Base-by-base conservation (phyloP, 2,329 filamentous ascomycete genomes). In the Cryphonectria japonica region DNA sequence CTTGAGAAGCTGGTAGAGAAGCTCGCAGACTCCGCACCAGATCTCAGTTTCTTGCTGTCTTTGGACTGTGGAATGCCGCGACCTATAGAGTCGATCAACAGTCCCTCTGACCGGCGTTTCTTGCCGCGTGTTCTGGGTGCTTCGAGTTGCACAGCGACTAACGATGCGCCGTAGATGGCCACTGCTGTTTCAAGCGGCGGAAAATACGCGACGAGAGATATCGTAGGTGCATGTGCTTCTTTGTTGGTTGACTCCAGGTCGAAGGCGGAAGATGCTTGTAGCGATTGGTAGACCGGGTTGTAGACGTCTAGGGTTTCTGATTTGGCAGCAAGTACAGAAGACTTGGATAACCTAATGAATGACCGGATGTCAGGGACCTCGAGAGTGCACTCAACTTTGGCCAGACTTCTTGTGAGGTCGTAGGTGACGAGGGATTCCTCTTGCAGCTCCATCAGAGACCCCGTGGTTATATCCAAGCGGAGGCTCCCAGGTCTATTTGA, bases 81-180 rank as follows among this genome's bases (percentile, higher is more conserved):
- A 1, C 92, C 91, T 68, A 95, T 88, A 0, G 92, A 92, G 77
- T 95, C 92, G 46, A 93, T 91, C 37, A 95, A 82, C 9, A 93
- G 83, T 11, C 91, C 90, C 67, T 88, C 86, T 0, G 83, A 82
- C 54, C 86, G 86, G 52, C 86, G 83, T 79, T 88, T 86, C 73
- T 84, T 86, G 71, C 84, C 83, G n/a, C 87, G 83, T 62, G 81
- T 82, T 75, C 85, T 85, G 1, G 88, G 89, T 1, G 87, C 86
- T 76, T 91, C 88, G n/a, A 92, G 82, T 76, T 94, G 92, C 67
- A 94, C 84, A 0, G 89, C 91, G 22, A 93, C 83, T 43, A 95
- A 82, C 61, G 88, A 85, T 60, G 87, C 86, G 43, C 88, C 88
- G n/a, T 86, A 80, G 8, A 94, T 81, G 2, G 88, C 91, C 29